Base-by-base conservation (phyloP, 148 eudicot species). In the Fagopyrum tataricum region DNA sequence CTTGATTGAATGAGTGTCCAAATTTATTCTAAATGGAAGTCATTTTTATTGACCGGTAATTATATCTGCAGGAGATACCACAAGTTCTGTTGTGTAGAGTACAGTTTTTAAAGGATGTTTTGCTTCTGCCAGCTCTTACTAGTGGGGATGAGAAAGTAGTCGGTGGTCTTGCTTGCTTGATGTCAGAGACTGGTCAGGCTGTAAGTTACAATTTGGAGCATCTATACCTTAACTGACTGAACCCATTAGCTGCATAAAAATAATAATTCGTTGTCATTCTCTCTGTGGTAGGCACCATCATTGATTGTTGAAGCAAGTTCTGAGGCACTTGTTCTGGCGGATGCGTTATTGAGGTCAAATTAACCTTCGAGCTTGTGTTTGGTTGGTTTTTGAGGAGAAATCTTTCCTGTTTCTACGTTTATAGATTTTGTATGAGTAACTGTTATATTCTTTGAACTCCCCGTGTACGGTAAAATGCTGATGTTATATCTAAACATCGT, bases 151-250 rank as follows among this genome's bases (percentile, higher is more conserved):
- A 90, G 81, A 87, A 87, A 82, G 85, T 84, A 62, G 80, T 95
- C 46, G 75, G 88, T 82, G 91, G 99, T 74, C 86, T 95, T 75
- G 93, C 96, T 26, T 91, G 92, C 80, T 85, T 95, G 84, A 83
- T 95, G 96, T 91, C 99, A 31, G 99, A 95, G 89, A 91, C 85
- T 84, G 99, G 99, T 75, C 99, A 95, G 81, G 93, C 99, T 56
- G 99, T 95, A 86, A 91, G 99, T 85, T 79, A 64, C 74, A 56
- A 46, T 70, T 46, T 70, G 5, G 10, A 46, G 39, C 43, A 70
- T 15, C 20, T 69, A 53, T 70, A 37, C 69, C 69, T 64, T 18
- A 39, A 64, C 37, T 64, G 69, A 64, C 37, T 64, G 69, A 14
- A 39, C 43, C 44, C 69, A 64, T 64, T 64, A 64, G 18, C 69